Conservation (phyloP, 768 basidiomycete species). For the Candolleomyces eurysporus region DNA sequence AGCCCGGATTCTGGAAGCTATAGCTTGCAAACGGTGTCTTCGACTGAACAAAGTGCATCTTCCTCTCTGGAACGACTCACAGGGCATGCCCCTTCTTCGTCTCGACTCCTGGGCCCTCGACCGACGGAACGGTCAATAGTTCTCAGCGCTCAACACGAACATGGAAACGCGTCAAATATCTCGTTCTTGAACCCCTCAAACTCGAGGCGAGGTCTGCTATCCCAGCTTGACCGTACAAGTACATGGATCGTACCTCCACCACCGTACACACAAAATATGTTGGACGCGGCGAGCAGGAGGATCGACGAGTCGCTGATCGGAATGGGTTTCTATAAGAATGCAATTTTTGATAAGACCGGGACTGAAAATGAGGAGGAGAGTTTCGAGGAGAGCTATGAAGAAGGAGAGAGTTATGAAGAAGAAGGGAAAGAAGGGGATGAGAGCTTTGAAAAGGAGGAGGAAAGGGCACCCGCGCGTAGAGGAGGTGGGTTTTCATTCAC, state of each 20-base stretch:
- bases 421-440: background rate
- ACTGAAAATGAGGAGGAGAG: conserved; percentile 17
- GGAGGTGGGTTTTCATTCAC: too few species aligned
- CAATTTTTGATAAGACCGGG: conserved; percentile 48
- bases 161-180: too few species aligned
- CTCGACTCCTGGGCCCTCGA: too few species aligned
- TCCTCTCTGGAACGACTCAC: too few species aligned
- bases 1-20: background rate
- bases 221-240: too few species aligned
- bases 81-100: too few species aligned
- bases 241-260: background rate
- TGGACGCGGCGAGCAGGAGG: conserved; percentile 66
- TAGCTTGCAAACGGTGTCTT: conserved; percentile 22
- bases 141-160: too few species aligned
- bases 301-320: conserved; percentile 44
- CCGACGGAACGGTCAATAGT: too few species aligned
- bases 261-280: conserved; percentile 49
- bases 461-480: background rate
- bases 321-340: conserved; percentile 54
- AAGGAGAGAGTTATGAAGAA: conserved; percentile 1
- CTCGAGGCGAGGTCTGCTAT: too few species aligned
- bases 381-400: background rate
- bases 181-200: too few species aligned
- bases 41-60: conserved; percentile 2
- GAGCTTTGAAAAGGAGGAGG: background rate